Percentiles rank a stretch among this genome's conserved stretches.
phyloP scores from a whole-genome alignment of 805 yeast genomes.

The Zygosaccharomyces kombuchaensis region DNA sequence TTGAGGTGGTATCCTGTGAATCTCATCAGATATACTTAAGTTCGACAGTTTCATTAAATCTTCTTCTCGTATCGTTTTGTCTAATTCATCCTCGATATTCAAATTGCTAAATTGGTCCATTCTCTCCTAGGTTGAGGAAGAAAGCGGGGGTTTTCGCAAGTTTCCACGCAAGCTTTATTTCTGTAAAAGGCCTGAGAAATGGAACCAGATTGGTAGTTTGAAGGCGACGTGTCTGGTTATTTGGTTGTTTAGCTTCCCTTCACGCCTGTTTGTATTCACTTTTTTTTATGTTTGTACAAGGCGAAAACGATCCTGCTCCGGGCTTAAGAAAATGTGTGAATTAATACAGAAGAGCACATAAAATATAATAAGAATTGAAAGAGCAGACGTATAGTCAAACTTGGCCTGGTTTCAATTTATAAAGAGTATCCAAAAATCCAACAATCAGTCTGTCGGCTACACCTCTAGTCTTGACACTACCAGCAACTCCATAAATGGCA shows the following conservation, averaged over 20 bases:
- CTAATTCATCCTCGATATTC: slow-evolving; percentile 13
- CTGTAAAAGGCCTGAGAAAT: not conserved
- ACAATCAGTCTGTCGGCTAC: slow-evolving; percentile 76
- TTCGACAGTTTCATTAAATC: slow-evolving; percentile 21
- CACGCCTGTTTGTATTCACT: not conserved
- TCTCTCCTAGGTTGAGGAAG: not conserved
- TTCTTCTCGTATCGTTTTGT: slow-evolving; percentile 15
- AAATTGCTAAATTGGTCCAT: slow-evolving; percentile 17
- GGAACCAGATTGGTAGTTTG: not conserved
- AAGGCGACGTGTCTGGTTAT: not conserved
- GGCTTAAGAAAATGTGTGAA: not conserved
- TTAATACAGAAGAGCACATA: not conserved
- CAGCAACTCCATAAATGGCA: slow-evolving; percentile 93
- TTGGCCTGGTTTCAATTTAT: slow-evolving; percentile 42
- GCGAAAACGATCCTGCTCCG: not conserved
- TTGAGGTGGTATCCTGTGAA: slow-evolving; percentile 13
- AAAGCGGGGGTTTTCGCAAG: not conserved
- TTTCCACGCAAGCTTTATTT: not conserved
- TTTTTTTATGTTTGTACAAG: not conserved
- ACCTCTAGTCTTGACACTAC: slow-evolving; percentile 77
- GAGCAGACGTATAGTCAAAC: not conserved
- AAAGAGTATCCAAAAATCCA: slow-evolving; percentile 77
- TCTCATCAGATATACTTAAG: slow-evolving; percentile 17
- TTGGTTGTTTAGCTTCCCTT: not conserved
- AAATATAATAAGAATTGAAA: not conserved